Percentiles rank a stretch among this genome's conserved stretches.
Evolutionary conservation across 2,329 filamentous ascomycete genomes (phyloP).

Genomic region (Trichophyton benhamiae): DNA sequence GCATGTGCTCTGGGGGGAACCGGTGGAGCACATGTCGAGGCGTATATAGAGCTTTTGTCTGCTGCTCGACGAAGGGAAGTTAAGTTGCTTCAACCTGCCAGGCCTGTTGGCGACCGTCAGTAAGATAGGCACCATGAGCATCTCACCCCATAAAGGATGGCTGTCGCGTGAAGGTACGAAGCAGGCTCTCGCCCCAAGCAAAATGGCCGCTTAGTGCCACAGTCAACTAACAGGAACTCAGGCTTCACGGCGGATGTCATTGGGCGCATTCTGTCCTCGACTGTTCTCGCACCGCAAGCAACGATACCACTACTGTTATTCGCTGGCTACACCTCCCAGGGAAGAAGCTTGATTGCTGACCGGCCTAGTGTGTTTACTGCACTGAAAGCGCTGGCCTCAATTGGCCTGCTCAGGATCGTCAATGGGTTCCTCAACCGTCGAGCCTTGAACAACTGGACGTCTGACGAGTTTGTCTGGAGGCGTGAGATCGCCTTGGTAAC

Average conservation of each 20-base stretch:
- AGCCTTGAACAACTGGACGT: constrained; percentile 34
- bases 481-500: constrained; percentile 62
- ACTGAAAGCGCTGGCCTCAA: constrained; percentile 42
- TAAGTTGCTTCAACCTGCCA: background rate
- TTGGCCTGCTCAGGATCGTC: constrained; percentile 40
- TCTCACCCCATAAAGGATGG: constrained; percentile 13
- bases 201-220: background rate
- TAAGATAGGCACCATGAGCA: background rate
- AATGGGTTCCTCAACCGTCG: constrained; percentile 43
- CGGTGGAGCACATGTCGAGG: background rate
- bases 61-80: background rate
- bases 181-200: background rate
- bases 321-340: constrained; percentile 51
- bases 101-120: background rate
- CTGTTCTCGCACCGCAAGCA: constrained; percentile 51
- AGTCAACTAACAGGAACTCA: constrained; percentile 7
- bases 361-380: constrained; percentile 41
- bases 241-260: constrained; percentile 50
- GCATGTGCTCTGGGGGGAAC: background rate
- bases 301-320: constrained; percentile 53
- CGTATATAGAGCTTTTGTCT: background rate
- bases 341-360: constrained; percentile 42
- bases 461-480: constrained; percentile 40
- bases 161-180: constrained; percentile 24
- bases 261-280: constrained; percentile 45